Percentiles rank a stretch among this genome's conserved stretches.
Evolutionary conservation across 2,329 filamentous ascomycete genomes (phyloP).

Genomic region (Oidium heveae): DNA sequence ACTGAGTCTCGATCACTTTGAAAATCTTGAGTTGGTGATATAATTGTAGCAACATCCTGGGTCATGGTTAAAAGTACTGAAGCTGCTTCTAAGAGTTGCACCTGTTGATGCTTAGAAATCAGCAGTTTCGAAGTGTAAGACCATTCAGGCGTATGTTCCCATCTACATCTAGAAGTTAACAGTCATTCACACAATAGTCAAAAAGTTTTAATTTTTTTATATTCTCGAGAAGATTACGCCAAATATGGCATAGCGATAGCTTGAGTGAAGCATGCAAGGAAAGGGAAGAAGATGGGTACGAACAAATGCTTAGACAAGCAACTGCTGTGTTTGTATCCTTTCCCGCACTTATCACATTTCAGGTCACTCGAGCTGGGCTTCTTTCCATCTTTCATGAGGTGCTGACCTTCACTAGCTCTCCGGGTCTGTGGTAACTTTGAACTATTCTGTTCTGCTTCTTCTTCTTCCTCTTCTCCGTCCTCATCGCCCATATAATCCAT

Average conservation of each 20-base stretch:
- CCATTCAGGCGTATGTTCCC: constrained; percentile 99
- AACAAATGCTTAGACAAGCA: constrained; percentile 99
- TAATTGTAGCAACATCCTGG: constrained; percentile 33
- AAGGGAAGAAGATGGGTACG: constrained; percentile 38
- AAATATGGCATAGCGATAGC: too few relatives aligned
- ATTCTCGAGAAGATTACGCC: too few relatives aligned
- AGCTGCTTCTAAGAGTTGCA: constrained; percentile 86
- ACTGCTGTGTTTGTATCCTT: constrained; percentile 99
- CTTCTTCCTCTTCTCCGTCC: constrained; percentile 10
- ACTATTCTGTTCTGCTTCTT: constrained; percentile 1
- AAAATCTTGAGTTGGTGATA: constrained; percentile 39
- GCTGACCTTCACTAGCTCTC: constrained; percentile 67
- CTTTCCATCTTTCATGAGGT: constrained; percentile 52
- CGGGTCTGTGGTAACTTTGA: constrained; percentile 24
- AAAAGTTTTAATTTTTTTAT: too few relatives aligned
- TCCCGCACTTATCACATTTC: constrained; percentile 92
- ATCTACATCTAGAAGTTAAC: constrained; percentile 34
- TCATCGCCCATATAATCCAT: constrained; percentile 30
- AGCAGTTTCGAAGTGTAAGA: constrained; percentile 88
- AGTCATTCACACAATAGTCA: constrained; percentile 6
- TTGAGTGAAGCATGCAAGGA: constrained; percentile 1
- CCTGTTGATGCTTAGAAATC: constrained; percentile 98
- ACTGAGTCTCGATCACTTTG: constrained; percentile 60
- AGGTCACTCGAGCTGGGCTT: constrained; percentile 65
- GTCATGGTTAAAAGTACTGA: constrained; percentile 93